Conservation (phyloP, 1,139 yeast species). For the Geotrichum bryndzae region DNA sequence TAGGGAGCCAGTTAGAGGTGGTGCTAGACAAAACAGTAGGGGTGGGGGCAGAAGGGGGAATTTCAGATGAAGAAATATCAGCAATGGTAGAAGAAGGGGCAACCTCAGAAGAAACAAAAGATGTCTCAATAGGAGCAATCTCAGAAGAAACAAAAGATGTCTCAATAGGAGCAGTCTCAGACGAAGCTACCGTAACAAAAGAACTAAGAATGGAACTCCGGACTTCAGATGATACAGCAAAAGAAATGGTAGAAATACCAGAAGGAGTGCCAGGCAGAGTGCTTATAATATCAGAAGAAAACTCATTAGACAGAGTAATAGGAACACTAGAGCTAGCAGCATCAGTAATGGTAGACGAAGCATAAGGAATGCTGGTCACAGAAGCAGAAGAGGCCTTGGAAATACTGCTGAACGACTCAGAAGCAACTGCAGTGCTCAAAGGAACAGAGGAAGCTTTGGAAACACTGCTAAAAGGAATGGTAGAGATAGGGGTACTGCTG, state of each 20-base stretch:
- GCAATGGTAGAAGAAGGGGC: constrained; percentile 12
- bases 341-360: constrained; percentile 1
- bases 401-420: not conserved
- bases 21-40: constrained; percentile 19
- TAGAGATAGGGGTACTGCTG: not conserved
- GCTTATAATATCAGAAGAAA: not conserved
- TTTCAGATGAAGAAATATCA: constrained; percentile 5
- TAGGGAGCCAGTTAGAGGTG: constrained; percentile 17
- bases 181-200: constrained; percentile 10
- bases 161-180: constrained; percentile 7
- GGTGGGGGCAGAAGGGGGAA: constrained; percentile 16
- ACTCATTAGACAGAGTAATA: not conserved
- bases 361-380: not conserved
- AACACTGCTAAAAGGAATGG: not conserved
- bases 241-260: constrained; percentile 7
- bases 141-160: constrained; percentile 8
- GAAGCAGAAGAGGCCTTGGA: not conserved
- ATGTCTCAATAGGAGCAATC: not conserved
- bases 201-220: not conserved
- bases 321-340: constrained; percentile 7
- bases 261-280: constrained; percentile 2
- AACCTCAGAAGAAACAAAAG: constrained; percentile 8
- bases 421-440: not conserved
- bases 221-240: constrained; percentile 1
- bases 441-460: not conserved